Base-by-base conservation (phyloP, 2,329 filamentous ascomycete genomes). In the Xylaria sp. region DNA sequence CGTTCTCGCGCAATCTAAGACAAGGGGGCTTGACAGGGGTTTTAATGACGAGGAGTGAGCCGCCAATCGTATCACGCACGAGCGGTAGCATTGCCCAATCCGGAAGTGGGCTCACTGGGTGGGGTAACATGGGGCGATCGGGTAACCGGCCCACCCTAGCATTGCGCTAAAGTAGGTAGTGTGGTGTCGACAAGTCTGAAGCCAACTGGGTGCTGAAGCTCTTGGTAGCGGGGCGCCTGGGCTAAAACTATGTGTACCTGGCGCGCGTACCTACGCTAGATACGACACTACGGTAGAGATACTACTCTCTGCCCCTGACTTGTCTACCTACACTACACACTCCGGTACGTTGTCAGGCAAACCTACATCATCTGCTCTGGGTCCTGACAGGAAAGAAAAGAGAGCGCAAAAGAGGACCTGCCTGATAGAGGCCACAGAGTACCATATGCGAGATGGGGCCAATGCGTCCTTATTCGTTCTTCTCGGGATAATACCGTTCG, bases 41-140 rank as follows among this genome's bases (percentile, higher is more conserved):
- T 66, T 60, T 66, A 61, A 70, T 70, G 64, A 72, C 41, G 54
- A 66, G 2, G 34, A 62, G 25, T 34, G 34, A 48, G 44, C 52
- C 54, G 50, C 73, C 69, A 75, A 73, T 76, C 68, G 70, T 57
- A 70, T 67, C 69, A 63, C 59, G 50, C 65, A 64, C 69, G 70
- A 67, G 69, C 64, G 58, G 65, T 23, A 55, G 68, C 62, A 74
- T 72, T 74, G 69, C 67, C 69, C 57, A 63, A 73, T 70, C 66
- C 68, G 73, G 74, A 70, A 65, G 67, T 65, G 62, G 65, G 55
- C 56, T 69, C 41, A 46, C 13, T 23, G 0, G 31, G 63, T 60
- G 60, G 28, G 54, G 56, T 31, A 25, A 18, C 20, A 57, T 57
- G 55, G 46, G 58, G 37, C 18, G 67, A 66, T 66, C 66, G 63